phyloP scores from a whole-genome alignment of 2,329 filamentous ascomycete species.

The Fusarium stilboides region DNA sequence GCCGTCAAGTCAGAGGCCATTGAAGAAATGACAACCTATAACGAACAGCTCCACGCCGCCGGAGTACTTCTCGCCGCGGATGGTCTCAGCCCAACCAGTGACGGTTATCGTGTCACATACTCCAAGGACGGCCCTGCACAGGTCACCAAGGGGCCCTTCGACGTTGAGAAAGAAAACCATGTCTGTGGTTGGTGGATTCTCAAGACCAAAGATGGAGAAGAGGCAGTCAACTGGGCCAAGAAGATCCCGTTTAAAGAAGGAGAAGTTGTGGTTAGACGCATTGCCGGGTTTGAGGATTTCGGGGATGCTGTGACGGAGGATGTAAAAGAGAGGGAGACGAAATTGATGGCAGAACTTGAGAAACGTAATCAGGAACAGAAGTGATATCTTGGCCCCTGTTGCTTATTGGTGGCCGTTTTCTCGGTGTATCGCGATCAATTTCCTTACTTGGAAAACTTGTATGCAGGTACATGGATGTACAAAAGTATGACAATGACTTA shows the following conservation, averaged over 20 bases:
- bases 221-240: slow-evolving; percentile 52
- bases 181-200: slow-evolving; percentile 54
- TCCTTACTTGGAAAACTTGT: no score
- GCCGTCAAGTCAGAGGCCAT: slow-evolving; percentile 39
- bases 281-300: slow-evolving; percentile 45
- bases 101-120: slow-evolving; percentile 51
- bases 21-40: slow-evolving; percentile 49
- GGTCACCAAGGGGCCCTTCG: slow-evolving; percentile 51
- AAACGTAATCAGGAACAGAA: background rate
- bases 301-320: slow-evolving; percentile 36
- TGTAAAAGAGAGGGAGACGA: slow-evolving; percentile 33
- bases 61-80: slow-evolving; percentile 50
- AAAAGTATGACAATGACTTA: no score
- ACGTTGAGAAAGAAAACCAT: slow-evolving; percentile 45
- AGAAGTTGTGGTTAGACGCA: slow-evolving; percentile 47
- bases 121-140: slow-evolving; percentile 33
- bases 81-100: slow-evolving; percentile 47
- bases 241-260: slow-evolving; percentile 48
- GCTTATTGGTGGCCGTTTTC: background rate
- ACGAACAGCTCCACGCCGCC: slow-evolving; percentile 48
- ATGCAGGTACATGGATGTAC: no score
- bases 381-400: no score
- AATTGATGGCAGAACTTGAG: slow-evolving; percentile 7
- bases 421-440: no score
- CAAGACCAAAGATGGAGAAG: slow-evolving; percentile 48